phyloP scores from a whole-genome alignment of 345 rosid genomes.

The Ceriops decandra region DNA sequence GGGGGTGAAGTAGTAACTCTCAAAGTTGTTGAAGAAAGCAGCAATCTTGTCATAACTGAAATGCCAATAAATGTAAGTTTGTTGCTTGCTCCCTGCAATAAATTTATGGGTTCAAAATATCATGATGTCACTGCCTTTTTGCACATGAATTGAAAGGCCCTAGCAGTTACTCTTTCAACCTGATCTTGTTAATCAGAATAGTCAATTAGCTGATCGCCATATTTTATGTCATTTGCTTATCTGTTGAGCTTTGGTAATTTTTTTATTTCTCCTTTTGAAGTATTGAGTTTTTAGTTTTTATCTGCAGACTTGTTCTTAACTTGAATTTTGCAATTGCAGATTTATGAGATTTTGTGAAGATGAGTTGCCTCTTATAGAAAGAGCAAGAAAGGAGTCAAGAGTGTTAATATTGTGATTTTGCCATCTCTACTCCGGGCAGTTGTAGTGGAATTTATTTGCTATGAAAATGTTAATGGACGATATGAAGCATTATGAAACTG shows the following conservation, averaged over 20 bases:
- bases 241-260: background rate
- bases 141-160: background rate
- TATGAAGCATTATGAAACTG: no score
- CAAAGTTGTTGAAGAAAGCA: conserved; percentile 73
- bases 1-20: conserved; percentile 89
- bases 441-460: no score
- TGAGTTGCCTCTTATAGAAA: conserved; percentile 10
- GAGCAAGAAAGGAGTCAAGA: background rate
- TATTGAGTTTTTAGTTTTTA: background rate
- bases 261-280: background rate
- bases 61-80: conserved; percentile 81
- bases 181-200: background rate
- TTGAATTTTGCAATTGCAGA: conserved; percentile 42
- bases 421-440: no score
- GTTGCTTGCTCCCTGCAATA: conserved; percentile 1
- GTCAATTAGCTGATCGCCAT: background rate
- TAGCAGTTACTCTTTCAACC: conserved; percentile 2
- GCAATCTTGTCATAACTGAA: conserved; percentile 62
- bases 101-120: conserved; percentile 2
- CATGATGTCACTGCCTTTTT: background rate
- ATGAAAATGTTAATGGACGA: no score
- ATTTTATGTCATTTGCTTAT: background rate
- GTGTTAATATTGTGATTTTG: background rate
- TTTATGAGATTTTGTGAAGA: conserved; percentile 74
- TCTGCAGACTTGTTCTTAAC: conserved; percentile 9